A percentile compares a stretch with the other conserved stretches of the same genome.
Evolutionary conservation across 441 rosid genomes (phyloP).

Genomic region (Viola pubescens): DNA sequence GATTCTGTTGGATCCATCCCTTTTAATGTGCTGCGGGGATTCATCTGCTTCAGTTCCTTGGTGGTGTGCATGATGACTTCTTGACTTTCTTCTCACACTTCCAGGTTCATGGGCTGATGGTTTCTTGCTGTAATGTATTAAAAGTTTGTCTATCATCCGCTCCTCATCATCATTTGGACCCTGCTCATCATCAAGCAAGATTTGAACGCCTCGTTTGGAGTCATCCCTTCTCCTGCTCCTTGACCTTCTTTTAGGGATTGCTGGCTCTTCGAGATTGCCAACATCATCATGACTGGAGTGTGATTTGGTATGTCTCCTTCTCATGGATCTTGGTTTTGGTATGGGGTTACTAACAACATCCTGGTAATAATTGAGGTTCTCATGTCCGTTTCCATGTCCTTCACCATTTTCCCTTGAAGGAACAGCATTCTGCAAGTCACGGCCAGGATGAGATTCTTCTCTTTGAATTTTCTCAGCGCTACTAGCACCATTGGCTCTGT

Average conservation of each 20-base stretch:
- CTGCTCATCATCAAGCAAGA: slow-evolving; percentile 51
- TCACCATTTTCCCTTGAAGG: slow-evolving; percentile 19
- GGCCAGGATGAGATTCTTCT: slow-evolving; percentile 21
- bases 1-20: slow-evolving; percentile 26
- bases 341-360: slow-evolving; percentile 26
- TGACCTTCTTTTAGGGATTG: slow-evolving; percentile 32
- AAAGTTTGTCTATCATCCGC: slow-evolving; percentile 68
- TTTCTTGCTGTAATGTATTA: slow-evolving; percentile 77
- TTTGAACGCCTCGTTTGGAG: slow-evolving; percentile 52
- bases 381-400: slow-evolving; percentile 20
- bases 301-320: slow-evolving; percentile 47
- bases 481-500: slow-evolving; percentile 15
- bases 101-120: slow-evolving; percentile 48
- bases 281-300: slow-evolving; percentile 29
- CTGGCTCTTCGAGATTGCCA: slow-evolving; percentile 26
- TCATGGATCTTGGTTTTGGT: slow-evolving; percentile 46
- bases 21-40: slow-evolving; percentile 17
- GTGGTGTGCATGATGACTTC: slow-evolving; percentile 35
- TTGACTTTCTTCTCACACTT: slow-evolving; percentile 37
- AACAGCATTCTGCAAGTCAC: slow-evolving; percentile 23
- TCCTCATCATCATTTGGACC: slow-evolving; percentile 57
- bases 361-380: slow-evolving; percentile 17
- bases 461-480: slow-evolving; percentile 21
- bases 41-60: slow-evolving; percentile 18
- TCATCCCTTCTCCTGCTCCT: slow-evolving; percentile 64